Evolutionary conservation across 331 rosid species (phyloP), one percentile per base, ranked within the genome.

Genomic region (Quercus phellos): DNA sequence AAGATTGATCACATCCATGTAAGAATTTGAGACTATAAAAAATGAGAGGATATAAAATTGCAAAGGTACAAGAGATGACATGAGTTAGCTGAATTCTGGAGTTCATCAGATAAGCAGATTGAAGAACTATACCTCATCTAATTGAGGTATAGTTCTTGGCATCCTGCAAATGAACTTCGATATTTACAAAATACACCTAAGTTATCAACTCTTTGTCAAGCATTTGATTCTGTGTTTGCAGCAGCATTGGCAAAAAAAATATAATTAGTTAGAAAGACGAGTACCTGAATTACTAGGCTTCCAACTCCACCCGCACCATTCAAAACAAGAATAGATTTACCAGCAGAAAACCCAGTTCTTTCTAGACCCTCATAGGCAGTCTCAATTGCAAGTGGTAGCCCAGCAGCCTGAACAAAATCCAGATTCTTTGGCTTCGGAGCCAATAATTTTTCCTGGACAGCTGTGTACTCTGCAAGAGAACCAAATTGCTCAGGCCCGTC

Each of bases 271-370:
- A 56, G 38, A 38, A 53, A 26, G 29, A 2, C 42, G 58, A 26
- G 51, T 83, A 94, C 99, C 99, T 94, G 99, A 89, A 92, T 91
- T 71, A 90, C 97, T 21, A 95, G 81, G 85, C 97, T 92, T 78
- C 98, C 99, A 77, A 93, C 99, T 70, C 98, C 98, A 73, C 98
- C 98, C 68, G 99, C 86, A 69, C 97, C 99, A 81, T 92, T 95
- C 24, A 95, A 86, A 79, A 95, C 87, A 82, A 95, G 91, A 82
- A 95, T 83, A 3, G 99, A 95, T 91, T 93, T 93, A 53, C 97
- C 96, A 24, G 96, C 38, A 27, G 94, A 91, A 76, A 95, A 92
- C 17, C 91, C 95, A n/a, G 96, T 89, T 74, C 55, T 92, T 87
- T 88, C 93, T 16, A 92, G 87, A 75, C 98, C 99, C 80, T 95